Conservation (phyloP, 768 basidiomycete species). For the Phylloporus scabripes region DNA sequence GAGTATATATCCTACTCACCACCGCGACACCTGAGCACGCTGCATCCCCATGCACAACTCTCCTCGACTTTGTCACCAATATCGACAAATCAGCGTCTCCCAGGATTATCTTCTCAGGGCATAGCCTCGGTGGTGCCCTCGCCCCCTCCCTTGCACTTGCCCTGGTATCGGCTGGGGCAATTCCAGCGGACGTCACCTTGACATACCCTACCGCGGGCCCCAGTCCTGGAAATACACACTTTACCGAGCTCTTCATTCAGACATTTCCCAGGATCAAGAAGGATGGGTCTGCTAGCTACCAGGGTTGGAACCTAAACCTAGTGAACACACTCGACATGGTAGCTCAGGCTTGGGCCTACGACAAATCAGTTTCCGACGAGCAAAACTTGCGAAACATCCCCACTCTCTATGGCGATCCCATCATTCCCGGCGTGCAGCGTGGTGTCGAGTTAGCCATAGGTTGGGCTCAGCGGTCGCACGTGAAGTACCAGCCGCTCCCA, state of each 20-base stretch:
- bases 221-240: conserved; percentile 6
- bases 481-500: background rate
- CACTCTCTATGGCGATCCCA: background rate
- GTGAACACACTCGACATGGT: conserved; percentile 9
- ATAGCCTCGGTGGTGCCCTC: conserved; percentile 3
- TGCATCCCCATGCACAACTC: no score
- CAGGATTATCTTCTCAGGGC: conserved; percentile 6
- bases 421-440: no score
- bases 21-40: no score
- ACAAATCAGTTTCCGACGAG: background rate
- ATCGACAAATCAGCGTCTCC: no score
- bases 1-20: no score
- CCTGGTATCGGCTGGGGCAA: background rate
- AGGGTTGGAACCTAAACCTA: conserved; percentile 13
- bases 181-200: conserved; percentile 1
- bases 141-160: conserved; percentile 6
- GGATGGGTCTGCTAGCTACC: no score
- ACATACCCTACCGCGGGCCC: conserved; percentile 3
- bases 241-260: conserved; percentile 3
- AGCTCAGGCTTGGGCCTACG: conserved; percentile 9
- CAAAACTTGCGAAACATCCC: conserved; percentile 12
- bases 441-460: no score
- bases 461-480: no score
- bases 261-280: no score
- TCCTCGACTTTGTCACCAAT: no score